A percentile compares a stretch with the other conserved stretches of the same genome.
phyloP scores from a whole-genome alignment of 2,329 filamentous ascomycete genomes.

The Eurotiales sp. region DNA sequence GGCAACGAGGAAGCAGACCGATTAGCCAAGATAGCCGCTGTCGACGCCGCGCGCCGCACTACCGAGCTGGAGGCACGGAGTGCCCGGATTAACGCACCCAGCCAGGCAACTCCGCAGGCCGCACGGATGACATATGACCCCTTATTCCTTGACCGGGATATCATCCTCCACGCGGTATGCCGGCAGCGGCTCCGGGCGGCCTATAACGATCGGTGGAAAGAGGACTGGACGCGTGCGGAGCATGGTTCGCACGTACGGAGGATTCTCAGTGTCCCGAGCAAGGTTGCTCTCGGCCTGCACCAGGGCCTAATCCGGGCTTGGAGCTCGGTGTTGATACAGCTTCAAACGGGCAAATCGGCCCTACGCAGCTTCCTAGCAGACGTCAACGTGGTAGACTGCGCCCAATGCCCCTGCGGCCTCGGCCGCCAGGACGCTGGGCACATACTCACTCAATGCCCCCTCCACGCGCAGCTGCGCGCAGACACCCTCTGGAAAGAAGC shows the following conservation, averaged over 20 bases:
- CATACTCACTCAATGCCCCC: not conserved
- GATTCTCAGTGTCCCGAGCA: not conserved
- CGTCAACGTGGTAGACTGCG: not conserved
- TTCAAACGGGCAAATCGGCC: not conserved
- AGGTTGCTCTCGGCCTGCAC: not conserved
- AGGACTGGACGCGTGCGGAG: not conserved
- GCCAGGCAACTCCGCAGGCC: not conserved
- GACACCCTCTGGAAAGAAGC: not conserved
- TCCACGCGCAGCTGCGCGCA: not conserved
- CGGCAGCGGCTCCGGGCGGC: not conserved
- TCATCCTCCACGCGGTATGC: not conserved
- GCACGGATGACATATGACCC: not conserved
- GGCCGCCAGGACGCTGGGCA: not conserved
- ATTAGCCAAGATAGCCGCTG: not conserved
- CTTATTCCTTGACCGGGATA: not conserved
- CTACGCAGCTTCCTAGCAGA: not conserved
- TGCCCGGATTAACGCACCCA: not conserved
- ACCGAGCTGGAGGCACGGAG: constrained; percentile 10
- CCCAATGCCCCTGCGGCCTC: not conserved
- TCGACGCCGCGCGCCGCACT: not conserved
- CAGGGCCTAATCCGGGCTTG: not conserved
- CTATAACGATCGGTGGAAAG: not conserved
- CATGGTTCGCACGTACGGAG: not conserved
- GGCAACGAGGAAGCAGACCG: not conserved
- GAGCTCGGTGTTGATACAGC: not conserved